These are phyloP conservation scores for Nannochloropsis gaditana DNA, from an alignment of 108 stramenopile genomes.

Conservation along the genomic window DNA sequence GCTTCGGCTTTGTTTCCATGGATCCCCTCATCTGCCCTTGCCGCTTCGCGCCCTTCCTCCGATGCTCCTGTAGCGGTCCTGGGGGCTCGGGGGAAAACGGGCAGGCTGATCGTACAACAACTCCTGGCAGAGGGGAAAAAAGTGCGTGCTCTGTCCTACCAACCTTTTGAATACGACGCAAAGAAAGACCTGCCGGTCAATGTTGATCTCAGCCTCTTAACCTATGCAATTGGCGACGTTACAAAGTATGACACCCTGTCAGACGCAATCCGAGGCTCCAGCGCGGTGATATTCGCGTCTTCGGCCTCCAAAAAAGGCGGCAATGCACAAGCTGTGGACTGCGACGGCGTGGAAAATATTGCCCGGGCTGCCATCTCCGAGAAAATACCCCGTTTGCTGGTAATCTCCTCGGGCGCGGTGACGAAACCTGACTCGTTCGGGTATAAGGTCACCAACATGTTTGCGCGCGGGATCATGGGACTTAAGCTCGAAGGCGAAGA, in stretches of 20 bases:
- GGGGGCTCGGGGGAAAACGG: slow-evolving; percentile 37
- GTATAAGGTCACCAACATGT: slow-evolving; percentile 48
- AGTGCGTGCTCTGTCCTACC: slow-evolving; percentile 34
- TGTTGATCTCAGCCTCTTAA: slow-evolving; percentile 28
- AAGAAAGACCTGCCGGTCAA: neutral
- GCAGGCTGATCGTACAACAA: slow-evolving; percentile 35
- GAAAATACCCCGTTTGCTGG: slow-evolving; percentile 58
- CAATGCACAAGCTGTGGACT: slow-evolving; percentile 66
- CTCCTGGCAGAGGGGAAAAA: slow-evolving; percentile 31
- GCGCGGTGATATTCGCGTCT: slow-evolving; percentile 77
- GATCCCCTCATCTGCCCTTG: neutral
- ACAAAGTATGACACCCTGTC: slow-evolving; percentile 53
- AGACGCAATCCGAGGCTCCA: slow-evolving; percentile 51
- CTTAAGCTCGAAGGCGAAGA: slow-evolving; percentile 46
- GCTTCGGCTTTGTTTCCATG: neutral
- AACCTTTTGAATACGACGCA: slow-evolving; percentile 22
- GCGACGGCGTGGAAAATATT: slow-evolving; percentile 62
- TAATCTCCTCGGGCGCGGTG: slow-evolving; percentile 47
- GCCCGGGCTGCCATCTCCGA: slow-evolving; percentile 67
- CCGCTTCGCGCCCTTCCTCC: neutral
- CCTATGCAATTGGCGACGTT: slow-evolving; percentile 57
- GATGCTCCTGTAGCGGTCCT: neutral
- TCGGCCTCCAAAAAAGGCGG: slow-evolving; percentile 68
- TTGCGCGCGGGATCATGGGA: slow-evolving; percentile 52
- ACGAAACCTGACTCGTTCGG: slow-evolving; percentile 50